Percentiles rank a stretch among this genome's conserved stretches.
Conservation (phyloP, 78 protist species). For the Andalucia godoyi region DNA sequence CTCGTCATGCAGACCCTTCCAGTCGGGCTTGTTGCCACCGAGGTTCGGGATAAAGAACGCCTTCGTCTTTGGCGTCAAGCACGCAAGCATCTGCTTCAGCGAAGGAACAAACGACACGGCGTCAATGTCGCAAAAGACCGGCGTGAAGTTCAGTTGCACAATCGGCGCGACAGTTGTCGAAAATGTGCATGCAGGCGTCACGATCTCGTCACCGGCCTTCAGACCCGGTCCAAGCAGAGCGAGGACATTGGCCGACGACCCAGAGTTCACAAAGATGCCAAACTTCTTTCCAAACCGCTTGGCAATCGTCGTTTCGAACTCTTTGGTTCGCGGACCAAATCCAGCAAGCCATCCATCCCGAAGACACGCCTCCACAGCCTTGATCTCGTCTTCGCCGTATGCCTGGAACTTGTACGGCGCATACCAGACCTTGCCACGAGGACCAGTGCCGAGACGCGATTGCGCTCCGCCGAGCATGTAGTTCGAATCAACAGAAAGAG, state of each 20-base stretch:
- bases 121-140: constrained; percentile 4
- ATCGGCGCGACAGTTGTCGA: not conserved
- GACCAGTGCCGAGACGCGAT: no score
- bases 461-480: no score
- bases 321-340: not conserved
- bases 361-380: not conserved
- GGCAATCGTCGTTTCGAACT: constrained; percentile 5
- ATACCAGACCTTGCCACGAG: constrained; percentile 5
- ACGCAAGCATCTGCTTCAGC: not conserved
- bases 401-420: constrained; percentile 9
- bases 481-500: no score
- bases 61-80: not conserved
- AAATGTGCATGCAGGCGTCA: constrained; percentile 6
- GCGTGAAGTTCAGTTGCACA: not conserved
- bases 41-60: constrained; percentile 7
- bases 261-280: constrained; percentile 10
- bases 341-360: not conserved
- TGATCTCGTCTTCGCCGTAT: constrained; percentile 8
- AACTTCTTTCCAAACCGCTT: constrained; percentile 3
- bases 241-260: constrained; percentile 10
- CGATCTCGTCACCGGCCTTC: constrained; percentile 6
- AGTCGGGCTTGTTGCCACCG: constrained; percentile 10
- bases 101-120: not conserved
- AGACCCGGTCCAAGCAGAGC: not conserved
- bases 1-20: not conserved